Conservation (phyloP, 768 basidiomycete genomes). For the Naematelia encephala region DNA sequence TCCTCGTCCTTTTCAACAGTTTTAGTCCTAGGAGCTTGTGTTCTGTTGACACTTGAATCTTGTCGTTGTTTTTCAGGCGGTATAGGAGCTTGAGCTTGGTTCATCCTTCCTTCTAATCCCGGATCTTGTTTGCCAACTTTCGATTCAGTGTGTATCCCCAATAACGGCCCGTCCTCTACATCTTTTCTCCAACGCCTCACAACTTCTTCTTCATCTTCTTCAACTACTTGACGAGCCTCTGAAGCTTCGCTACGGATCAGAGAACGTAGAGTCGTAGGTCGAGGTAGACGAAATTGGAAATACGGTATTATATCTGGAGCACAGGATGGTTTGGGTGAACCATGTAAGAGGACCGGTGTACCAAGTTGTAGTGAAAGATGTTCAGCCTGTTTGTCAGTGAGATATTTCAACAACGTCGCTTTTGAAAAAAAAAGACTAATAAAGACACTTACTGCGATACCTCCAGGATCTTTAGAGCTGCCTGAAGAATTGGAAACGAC, state of each 20-base stretch:
- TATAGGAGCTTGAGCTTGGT: not conserved
- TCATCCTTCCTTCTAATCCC: not conserved
- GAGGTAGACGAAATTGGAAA: slow-evolving; percentile 60
- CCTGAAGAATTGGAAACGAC: slow-evolving; percentile 95
- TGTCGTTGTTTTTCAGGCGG: not conserved
- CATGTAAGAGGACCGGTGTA: slow-evolving; percentile 78
- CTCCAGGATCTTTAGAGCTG: slow-evolving; percentile 64
- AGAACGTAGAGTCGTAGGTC: slow-evolving; percentile 16
- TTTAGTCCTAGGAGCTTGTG: not conserved
- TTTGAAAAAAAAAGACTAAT: not conserved
- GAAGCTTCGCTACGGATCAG: slow-evolving; percentile 1
- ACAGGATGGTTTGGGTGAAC: slow-evolving; percentile 76
- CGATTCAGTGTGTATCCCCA: slow-evolving; percentile 17
- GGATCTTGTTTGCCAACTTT: not conserved
- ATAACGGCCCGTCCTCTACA: slow-evolving; percentile 49
- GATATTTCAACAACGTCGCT: not conserved
- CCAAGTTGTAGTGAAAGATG: slow-evolving; percentile 72
- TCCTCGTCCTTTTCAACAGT: not conserved
- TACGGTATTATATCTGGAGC: slow-evolving; percentile 67
- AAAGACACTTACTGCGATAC: slow-evolving; percentile 63
- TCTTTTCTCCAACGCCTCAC: slow-evolving; percentile 47
- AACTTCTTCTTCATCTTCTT: slow-evolving; percentile 50
- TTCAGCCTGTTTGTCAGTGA: slow-evolving; percentile 64
- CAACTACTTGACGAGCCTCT: not conserved
- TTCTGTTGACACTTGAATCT: not conserved